phyloP scores from a whole-genome alignment of 2,329 filamentous ascomycete genomes.

The Neocucurbitaria cava region DNA sequence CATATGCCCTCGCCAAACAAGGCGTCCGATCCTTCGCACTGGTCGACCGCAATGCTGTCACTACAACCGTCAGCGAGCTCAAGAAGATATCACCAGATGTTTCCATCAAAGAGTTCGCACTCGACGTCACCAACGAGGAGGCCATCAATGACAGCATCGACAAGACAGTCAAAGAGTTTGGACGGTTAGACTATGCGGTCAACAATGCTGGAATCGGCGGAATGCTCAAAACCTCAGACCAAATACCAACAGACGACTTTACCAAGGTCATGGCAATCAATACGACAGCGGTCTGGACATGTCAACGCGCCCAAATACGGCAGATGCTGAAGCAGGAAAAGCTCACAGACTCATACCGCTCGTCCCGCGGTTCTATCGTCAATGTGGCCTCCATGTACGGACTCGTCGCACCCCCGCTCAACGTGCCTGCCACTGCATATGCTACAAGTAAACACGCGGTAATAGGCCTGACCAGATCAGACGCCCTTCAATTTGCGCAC shows the following conservation, averaged over 20 bases:
- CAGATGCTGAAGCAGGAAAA: conserved; percentile 61
- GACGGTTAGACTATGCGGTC: conserved; percentile 62
- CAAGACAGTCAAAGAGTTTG: conserved; percentile 55
- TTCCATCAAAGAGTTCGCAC: conserved; percentile 49
- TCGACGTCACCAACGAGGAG: conserved; percentile 56
- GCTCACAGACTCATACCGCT: conserved; percentile 29
- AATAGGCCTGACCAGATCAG: conserved; percentile 61
- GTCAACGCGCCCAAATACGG: conserved; percentile 60
- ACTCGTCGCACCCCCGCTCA: conserved; percentile 48
- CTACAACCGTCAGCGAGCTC: conserved; percentile 45
- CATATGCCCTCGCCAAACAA: conserved; percentile 57
- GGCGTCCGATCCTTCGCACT: conserved; percentile 58
- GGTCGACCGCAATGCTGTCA: conserved; percentile 54
- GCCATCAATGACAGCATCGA: conserved; percentile 55
- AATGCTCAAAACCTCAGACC: conserved; percentile 52
- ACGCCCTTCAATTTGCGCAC: conserved; percentile 61
- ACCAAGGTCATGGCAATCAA: conserved; percentile 60
- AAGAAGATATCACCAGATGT: conserved; percentile 50
- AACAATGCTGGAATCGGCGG: conserved; percentile 64
- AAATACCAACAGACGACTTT: conserved; percentile 58
- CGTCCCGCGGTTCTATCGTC: conserved; percentile 60
- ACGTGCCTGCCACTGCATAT: conserved; percentile 56
- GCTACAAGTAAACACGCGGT: conserved; percentile 62
- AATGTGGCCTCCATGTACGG: conserved; percentile 63
- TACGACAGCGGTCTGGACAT: conserved; percentile 64